Base-by-base conservation (phyloP, 306 rosid genomes). In the Sicyos edulis region DNA sequence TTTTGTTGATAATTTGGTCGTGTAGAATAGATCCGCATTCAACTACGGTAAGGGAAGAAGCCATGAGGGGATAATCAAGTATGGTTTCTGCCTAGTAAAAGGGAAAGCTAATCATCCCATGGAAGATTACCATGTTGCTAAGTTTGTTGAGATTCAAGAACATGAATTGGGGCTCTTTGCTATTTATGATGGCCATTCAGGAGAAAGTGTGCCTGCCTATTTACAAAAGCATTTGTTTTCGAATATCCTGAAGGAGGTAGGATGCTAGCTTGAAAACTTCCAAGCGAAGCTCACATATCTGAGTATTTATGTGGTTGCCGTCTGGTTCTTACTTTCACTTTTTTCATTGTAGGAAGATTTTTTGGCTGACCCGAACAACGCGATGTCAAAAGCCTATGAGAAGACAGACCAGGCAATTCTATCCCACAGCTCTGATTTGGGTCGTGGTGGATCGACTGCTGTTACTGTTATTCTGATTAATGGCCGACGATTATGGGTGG, bases 61-160 rank as follows among this genome's bases (percentile, higher is more conserved):
- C 77, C 77, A 76, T 15, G 96, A 83, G 21, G 93, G 96, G 55
- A n/a, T 81, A 73, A 81, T 87, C 73, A 92, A 88, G 87, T 92
- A 80, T 72, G 98, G 98, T 72, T 92, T 90, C 80, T 80, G 90
- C 79, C 78, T 92, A 50, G 86, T 90, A 16, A 92, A 92, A 80
- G 96, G 98, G 75, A 92, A 81, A 88, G 96, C 98, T 71, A 89
- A 90, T 77, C 98, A 92, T 77, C 96, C 96, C 54, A 92, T 92
- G 98, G 98, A 92, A 85, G 98, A 92, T 83, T 90, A 88, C 82
- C 96, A 92, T 78, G 98, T 92, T 73, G 88, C 98, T 74, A 88
- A 92, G 81, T 92, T 92, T 77, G 82, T 79, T 65, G 86, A 70
- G 89, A 74, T 74, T 73, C 78, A 85, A 59, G 88, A 77, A 42